Evolutionary conservation across 768 basidiomycete genomes (phyloP).

Genomic region (Mycena belliarum): DNA sequence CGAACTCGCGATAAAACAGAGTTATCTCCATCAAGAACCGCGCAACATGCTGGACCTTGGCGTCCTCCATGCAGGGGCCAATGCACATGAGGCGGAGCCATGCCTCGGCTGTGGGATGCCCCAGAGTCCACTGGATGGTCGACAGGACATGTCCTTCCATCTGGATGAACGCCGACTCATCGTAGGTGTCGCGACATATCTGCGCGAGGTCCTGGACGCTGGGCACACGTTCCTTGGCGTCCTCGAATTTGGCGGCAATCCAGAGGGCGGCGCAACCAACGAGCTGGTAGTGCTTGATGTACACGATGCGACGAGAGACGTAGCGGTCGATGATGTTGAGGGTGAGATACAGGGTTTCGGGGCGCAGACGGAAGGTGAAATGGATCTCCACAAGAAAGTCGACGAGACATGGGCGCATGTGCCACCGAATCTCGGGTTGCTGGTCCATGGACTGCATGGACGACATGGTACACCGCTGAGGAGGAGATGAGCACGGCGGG

Average conservation of each 20-base stretch:
- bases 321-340: constrained; percentile 99
- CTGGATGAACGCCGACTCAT: constrained; percentile 96
- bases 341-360: constrained; percentile 97
- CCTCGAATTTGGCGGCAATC: constrained; percentile 99
- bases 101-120: constrained; percentile 96
- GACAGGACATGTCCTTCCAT: constrained; percentile 98
- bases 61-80: constrained; percentile 75
- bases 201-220: constrained; percentile 92
- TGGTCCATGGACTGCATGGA: constrained; percentile 98
- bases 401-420: constrained; percentile 98
- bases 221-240: constrained; percentile 97
- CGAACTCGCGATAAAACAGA: constrained; percentile 94
- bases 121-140: constrained; percentile 95
- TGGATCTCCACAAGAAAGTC: constrained; percentile 99
- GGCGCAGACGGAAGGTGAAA: constrained; percentile 95
- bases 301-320: constrained; percentile 96
- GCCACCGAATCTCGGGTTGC: constrained; percentile 98
- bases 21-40: constrained; percentile 99
- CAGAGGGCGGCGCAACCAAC: constrained; percentile 98
- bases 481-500: constrained; percentile 17
- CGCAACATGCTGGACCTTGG: constrained; percentile 91
- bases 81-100: constrained; percentile 90
- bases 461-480: constrained; percentile 81
- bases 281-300: constrained; percentile 98
- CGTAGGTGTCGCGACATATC: constrained; percentile 96